A percentile compares a stretch with the other conserved stretches of the same genome.
Conservation (phyloP, 305 asterid species). For the Solanum hybrid region DNA sequence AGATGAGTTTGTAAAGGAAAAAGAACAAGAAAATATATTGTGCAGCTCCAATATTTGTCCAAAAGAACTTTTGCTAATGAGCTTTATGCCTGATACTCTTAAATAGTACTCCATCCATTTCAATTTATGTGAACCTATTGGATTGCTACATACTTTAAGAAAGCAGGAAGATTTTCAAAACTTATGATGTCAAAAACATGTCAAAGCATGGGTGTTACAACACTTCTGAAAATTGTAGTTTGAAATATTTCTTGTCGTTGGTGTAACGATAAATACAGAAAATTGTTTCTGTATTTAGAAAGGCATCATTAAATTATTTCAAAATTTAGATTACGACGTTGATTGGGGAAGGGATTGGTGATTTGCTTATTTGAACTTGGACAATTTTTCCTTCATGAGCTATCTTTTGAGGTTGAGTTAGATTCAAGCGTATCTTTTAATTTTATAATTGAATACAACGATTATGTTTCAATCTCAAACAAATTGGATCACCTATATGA, state of each 20-base stretch:
- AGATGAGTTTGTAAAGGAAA: background rate
- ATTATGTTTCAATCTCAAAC: background rate
- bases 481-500: background rate
- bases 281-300: background rate
- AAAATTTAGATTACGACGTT: background rate
- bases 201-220: background rate
- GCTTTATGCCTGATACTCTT: background rate
- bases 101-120: background rate
- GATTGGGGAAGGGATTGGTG: background rate
- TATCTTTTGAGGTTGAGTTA: background rate
- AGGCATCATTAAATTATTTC: background rate
- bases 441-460: background rate
- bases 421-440: background rate
- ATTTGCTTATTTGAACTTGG: background rate
- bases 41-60: background rate
- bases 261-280: background rate
- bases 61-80: background rate
- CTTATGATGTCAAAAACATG: background rate
- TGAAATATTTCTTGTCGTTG: background rate
- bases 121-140: background rate
- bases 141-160: background rate
- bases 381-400: fast-evolving
- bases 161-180: background rate
- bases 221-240: background rate
- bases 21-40: background rate